Conservation (phyloP, 805 yeast genomes). For the Yarrowia alimentaria region DNA sequence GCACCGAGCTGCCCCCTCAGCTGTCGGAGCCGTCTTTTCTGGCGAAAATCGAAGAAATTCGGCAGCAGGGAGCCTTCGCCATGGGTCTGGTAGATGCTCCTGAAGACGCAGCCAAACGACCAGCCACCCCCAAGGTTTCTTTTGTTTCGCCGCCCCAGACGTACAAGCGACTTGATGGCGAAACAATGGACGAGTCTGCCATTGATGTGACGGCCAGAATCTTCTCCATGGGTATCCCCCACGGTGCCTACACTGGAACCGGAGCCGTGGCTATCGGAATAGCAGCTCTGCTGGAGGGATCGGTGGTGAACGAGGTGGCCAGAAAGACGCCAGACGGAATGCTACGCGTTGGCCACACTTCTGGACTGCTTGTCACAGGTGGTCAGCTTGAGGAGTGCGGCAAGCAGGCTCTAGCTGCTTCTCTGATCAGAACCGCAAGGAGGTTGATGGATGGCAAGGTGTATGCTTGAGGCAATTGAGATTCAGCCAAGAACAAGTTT, state of each 20-base stretch:
- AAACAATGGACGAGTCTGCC: not conserved
- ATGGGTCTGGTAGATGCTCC: constrained; percentile 29
- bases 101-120: constrained; percentile 27
- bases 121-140: constrained; percentile 30
- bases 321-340: constrained; percentile 2
- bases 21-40: constrained; percentile 9
- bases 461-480: not conserved
- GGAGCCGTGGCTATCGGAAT: constrained; percentile 30
- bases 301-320: constrained; percentile 13
- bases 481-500: too few relatives aligned
- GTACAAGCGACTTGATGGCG: constrained; percentile 4
- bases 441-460: constrained; percentile 24
- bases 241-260: constrained; percentile 30
- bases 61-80: constrained; percentile 28
- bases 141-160: constrained; percentile 20
- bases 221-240: constrained; percentile 29
- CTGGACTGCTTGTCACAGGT: constrained; percentile 13
- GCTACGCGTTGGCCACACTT: constrained; percentile 24
- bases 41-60: constrained; percentile 21
- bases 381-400: constrained; percentile 3
- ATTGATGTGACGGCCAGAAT: constrained; percentile 22
- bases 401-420: constrained; percentile 11
- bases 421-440: constrained; percentile 4
- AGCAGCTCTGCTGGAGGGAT: constrained; percentile 26
- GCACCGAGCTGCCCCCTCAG: constrained; percentile 13